Base-by-base conservation (phyloP, 2,329 filamentous ascomycete species). In the Tolypocladium amazonense region DNA sequence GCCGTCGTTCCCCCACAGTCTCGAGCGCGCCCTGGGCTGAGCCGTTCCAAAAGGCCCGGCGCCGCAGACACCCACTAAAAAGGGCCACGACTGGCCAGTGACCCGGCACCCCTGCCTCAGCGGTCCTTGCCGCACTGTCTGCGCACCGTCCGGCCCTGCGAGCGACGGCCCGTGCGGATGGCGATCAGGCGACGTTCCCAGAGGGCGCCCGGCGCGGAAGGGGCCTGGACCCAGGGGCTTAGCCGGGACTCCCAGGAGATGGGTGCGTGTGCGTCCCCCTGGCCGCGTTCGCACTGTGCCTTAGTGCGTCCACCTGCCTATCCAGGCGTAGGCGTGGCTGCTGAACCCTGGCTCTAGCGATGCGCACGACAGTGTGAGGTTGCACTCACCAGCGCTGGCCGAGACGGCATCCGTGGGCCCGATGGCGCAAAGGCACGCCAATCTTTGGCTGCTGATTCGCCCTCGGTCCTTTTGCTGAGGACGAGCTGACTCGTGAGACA, bases 271-370 rank as follows among this genome's bases (percentile, higher is more conserved):
- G 35, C 35, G 18, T 7, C 12, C 43, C 23, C 3, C 43, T 15
- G 59, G 33, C 8, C n/a, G 52, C 23, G 4, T 8, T 4, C 58
- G 58, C 58, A 59, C 58, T 47, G 58, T 59, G 52, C 11, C 20
- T 1, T 15, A 5, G 38, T 38, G 33, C 39, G 30, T 30, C 52
- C 39, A 59, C 58, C 58, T 59, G 58, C 58, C 58, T 59, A 56
- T 59, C 58, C 58, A 35, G 58, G 52, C 14, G 58, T 59, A 52
- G 53, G 25, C 27, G 58, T 56, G 58, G 41, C 58, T 47, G 23
- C 58, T 8, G 37, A 2, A 56, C n/a, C 57, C 57, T 37, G 33
- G 37, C 50, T 45, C 45, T 30, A 38, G 55, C 23, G 30, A 52
- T 9, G 35, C 14, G 20, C 25, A 38, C 35, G 20, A 37, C 56